A percentile compares a stretch with the other conserved stretches of the same genome.
phyloP scores from a whole-genome alignment of 2,329 filamentous ascomycete genomes.

The Alternaria panax region DNA sequence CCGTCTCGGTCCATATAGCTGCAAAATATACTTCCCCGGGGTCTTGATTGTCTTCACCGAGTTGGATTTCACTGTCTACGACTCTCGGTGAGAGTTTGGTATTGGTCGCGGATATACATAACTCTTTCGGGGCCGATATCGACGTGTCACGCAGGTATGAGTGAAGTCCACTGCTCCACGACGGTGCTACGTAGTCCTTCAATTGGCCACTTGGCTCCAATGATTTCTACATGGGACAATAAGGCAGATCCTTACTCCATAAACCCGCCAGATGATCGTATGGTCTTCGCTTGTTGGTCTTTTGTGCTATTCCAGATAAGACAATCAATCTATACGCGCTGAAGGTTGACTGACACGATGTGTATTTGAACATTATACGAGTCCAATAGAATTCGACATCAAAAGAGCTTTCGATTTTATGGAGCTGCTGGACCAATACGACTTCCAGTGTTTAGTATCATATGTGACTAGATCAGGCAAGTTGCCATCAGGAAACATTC shows the following conservation, averaged over 20 bases:
- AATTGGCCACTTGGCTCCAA: not conserved
- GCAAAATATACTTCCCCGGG: not conserved
- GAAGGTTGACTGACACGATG: not conserved
- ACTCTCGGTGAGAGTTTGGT: too few species aligned
- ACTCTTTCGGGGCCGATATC: too few species aligned
- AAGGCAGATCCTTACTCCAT: not conserved
- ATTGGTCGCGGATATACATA: too few species aligned
- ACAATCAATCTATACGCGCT: not conserved
- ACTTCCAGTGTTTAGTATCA: not conserved
- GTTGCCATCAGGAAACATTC: not conserved
- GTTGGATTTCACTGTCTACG: fast-evolving
- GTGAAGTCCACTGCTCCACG: too few species aligned
- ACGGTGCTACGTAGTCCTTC: not conserved
- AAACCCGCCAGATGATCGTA: not conserved
- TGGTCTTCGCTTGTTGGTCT: not conserved
- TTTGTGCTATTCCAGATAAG: not conserved
- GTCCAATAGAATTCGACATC: not conserved
- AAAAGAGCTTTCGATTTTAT: not conserved
- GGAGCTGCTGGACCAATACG: not conserved
- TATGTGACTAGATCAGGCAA: not conserved
- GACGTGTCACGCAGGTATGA: too few species aligned
- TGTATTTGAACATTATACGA: not conserved
- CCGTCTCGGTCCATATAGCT: not conserved
- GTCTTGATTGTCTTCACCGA: not conserved
- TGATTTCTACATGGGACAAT: not conserved